Conservation (phyloP, 306 rosid genomes). For the Spatholobus suberectus region DNA sequence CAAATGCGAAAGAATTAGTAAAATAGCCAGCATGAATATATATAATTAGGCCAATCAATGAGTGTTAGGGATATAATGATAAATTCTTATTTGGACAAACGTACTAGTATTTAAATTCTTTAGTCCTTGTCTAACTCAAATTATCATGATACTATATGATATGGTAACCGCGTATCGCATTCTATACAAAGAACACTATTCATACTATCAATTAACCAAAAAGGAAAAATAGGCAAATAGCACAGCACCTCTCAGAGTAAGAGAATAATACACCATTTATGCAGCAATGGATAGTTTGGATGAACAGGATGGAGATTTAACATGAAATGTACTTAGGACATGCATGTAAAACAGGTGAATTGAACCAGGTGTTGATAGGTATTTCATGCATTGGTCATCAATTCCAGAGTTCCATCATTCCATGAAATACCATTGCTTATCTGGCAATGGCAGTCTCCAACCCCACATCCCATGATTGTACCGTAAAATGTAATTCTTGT, state of each 20-base stretch:
- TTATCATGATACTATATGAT: neutral
- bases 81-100: too few species aligned
- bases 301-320: neutral
- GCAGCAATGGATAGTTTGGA: neutral
- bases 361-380: conserved; percentile 27
- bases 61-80: too few species aligned
- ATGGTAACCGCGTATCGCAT: neutral
- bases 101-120: neutral
- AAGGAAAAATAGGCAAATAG: neutral
- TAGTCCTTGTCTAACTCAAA: neutral
- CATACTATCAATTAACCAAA: neutral
- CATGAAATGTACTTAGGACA: neutral
- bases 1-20: neutral
- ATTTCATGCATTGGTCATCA: conserved; percentile 42
- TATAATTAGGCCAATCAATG: too few species aligned
- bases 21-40: neutral
- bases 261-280: neutral
- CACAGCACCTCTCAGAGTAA: neutral
- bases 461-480: too few species aligned
- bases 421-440: neutral
- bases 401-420: neutral
- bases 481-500: neutral
- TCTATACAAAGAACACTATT: neutral
- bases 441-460: neutral
- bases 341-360: neutral